Conservation (phyloP, 257 asterid genomes). For the Haberlea rhodopensis region DNA sequence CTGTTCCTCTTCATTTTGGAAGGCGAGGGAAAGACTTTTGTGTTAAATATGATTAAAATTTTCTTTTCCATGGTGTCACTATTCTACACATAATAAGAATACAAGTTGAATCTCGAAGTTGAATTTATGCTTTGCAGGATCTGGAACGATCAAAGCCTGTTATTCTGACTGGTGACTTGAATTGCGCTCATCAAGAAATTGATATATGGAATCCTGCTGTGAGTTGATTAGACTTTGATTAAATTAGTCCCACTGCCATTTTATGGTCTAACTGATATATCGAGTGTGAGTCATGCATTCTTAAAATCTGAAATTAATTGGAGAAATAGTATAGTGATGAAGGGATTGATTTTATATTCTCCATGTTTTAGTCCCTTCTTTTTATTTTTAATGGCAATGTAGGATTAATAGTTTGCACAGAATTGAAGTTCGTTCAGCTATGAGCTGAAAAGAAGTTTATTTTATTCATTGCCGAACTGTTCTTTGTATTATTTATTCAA, state of each 20-base stretch:
- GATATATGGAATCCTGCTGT: slow-evolving; percentile 88
- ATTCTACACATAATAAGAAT: not conserved
- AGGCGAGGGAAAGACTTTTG: not conserved
- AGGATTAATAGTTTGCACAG: not conserved
- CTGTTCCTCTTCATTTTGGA: not conserved
- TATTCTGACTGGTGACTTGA: slow-evolving; percentile 91
- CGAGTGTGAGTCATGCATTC: not conserved
- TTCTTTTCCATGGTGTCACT: not conserved
- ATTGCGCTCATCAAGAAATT: slow-evolving; percentile 94
- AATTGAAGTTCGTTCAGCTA: not conserved
- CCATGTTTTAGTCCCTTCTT: not conserved
- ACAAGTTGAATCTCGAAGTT: slow-evolving; percentile 17
- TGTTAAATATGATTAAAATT: not conserved
- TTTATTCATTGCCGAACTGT: not conserved
- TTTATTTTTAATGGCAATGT: not conserved
- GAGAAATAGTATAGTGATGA: not conserved
- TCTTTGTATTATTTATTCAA: slow-evolving; percentile 4
- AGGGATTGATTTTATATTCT: not conserved
- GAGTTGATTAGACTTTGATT: slow-evolving; percentile 35
- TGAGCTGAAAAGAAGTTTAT: not conserved
- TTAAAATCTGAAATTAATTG: not conserved
- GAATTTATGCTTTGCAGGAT: slow-evolving; percentile 58
- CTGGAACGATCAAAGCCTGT: slow-evolving; percentile 82
- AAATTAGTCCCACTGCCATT: slow-evolving; percentile 5
- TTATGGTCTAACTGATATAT: not conserved